These are phyloP conservation scores for Aspergillus sp. DNA, from an alignment of 2,329 filamentous ascomycete species.

Conservation along the genomic window DNA sequence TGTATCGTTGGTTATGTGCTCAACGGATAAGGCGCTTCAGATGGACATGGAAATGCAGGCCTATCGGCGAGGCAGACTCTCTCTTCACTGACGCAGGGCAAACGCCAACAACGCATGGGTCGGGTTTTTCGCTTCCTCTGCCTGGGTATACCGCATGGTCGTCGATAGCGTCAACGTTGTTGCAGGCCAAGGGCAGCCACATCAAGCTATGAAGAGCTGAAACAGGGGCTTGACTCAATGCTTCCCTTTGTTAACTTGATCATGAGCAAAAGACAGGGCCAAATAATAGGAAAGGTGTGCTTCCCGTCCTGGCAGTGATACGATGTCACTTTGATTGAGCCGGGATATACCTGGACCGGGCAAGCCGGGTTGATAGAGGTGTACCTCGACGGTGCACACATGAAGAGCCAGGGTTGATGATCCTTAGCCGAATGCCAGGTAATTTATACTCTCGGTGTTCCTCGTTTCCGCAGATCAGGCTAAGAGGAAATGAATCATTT, in stretches of 20 bases:
- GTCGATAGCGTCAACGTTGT: not conserved
- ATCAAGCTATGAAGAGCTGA: not conserved
- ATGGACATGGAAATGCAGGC: not conserved
- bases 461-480: not conserved
- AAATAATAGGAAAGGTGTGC: not conserved
- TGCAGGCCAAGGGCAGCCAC: not conserved
- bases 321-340: not conserved
- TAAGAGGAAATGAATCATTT: not conserved
- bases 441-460: not conserved
- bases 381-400: not conserved
- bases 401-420: not conserved
- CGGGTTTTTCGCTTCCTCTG: not conserved
- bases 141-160: not conserved
- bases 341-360: not conserved
- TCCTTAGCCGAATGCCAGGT: not conserved
- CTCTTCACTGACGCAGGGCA: not conserved
- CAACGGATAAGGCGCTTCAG: not conserved
- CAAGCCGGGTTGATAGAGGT: not conserved
- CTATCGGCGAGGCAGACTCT: not conserved
- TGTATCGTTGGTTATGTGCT: not conserved
- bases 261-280: not conserved
- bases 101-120: not conserved
- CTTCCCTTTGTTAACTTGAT: not conserved
- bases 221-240: not conserved
- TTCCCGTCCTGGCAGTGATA: not conserved